These are phyloP conservation scores for Chaetoceros tenuissimus DNA, from an alignment of 108 stramenopile genomes.

Conservation along the genomic window DNA sequence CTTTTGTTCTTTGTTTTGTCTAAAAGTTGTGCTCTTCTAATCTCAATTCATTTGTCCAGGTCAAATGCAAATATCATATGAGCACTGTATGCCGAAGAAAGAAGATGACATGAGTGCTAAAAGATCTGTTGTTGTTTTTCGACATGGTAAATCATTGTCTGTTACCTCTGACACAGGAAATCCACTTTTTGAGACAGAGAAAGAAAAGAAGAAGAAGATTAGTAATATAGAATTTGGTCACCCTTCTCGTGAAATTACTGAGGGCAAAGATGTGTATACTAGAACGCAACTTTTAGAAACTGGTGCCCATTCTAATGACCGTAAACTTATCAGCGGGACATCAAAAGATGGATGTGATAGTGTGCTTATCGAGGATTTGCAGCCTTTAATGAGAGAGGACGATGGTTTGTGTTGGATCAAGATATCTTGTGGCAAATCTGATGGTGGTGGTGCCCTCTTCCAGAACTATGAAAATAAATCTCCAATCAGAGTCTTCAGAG, in stretches of 20 bases:
- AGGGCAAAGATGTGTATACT: conserved; percentile 35
- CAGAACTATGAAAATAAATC: conserved; percentile 28
- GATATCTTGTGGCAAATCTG: conserved; percentile 23
- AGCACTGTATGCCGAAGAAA: conserved; percentile 24
- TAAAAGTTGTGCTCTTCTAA: no score
- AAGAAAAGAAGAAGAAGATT: background rate
- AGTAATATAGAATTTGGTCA: conserved; percentile 18
- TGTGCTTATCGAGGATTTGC: conserved; percentile 29
- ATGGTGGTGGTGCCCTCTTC: conserved; percentile 35
- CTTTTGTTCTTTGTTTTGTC: background rate
- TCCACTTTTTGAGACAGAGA: conserved; percentile 5
- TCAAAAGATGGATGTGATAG: conserved; percentile 39
- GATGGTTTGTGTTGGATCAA: conserved; percentile 35
- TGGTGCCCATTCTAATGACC: conserved; percentile 25
- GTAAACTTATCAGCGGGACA: conserved; percentile 34
- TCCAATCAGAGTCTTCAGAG: conserved; percentile 35
- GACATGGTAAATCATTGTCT: conserved; percentile 9
- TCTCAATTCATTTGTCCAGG: background rate
- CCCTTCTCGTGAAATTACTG: conserved; percentile 22
- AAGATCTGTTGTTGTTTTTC: conserved; percentile 27
- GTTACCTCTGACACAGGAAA: conserved; percentile 16
- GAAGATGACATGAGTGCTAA: conserved; percentile 2
- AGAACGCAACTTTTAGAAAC: conserved; percentile 19
- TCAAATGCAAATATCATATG: conserved; percentile 22
- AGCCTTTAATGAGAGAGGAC: conserved; percentile 14